Conservation (phyloP, 257 asterid genomes). For the Cynanchum wilfordii region DNA sequence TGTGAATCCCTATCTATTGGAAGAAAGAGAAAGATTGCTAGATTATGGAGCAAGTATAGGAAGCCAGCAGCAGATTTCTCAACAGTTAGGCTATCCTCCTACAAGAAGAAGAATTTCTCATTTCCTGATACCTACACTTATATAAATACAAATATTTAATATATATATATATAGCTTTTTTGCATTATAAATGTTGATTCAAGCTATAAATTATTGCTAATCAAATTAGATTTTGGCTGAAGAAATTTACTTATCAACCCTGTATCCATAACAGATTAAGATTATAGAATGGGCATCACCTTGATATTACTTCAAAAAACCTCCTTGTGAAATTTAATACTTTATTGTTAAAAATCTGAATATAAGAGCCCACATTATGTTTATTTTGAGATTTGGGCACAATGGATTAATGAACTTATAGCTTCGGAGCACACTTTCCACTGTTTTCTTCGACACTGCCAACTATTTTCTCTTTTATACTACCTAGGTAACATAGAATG, state of each 20-base stretch:
- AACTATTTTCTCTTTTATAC: constrained; percentile 43
- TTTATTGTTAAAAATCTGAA: constrained; percentile 6
- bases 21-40: neutral
- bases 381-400: constrained; percentile 19
- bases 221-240: neutral
- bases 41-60: neutral
- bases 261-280: neutral
- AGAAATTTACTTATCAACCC: neutral
- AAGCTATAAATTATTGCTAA: neutral
- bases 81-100: neutral
- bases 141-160: too few relatives aligned
- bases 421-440: constrained; percentile 34
- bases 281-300: neutral
- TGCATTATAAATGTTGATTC: too few relatives aligned
- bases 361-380: constrained; percentile 5
- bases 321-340: constrained; percentile 11
- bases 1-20: neutral
- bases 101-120: neutral
- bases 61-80: neutral
- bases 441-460: constrained; percentile 62
- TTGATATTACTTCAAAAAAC: neutral
- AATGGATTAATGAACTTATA: constrained; percentile 28
- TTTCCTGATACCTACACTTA: neutral
- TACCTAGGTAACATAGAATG: constrained; percentile 30
- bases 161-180: too few relatives aligned